Conservation (phyloP, 768 basidiomycete genomes). For the Lactifluus hygrophoroides region DNA sequence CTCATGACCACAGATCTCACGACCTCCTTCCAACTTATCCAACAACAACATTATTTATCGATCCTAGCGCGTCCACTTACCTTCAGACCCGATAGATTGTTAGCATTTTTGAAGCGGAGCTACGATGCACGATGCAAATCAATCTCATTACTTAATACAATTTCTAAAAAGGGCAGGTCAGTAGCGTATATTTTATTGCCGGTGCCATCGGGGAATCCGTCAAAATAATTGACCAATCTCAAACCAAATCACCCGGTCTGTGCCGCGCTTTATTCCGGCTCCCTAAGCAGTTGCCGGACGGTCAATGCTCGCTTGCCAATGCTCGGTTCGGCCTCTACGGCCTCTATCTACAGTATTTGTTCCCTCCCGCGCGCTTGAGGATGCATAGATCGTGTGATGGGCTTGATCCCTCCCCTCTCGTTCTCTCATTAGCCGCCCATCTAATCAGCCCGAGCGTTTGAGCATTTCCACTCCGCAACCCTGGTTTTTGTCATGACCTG, state of each 20-base stretch:
- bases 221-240: no score
- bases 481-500: neutral
- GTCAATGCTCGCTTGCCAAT: neutral
- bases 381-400: neutral
- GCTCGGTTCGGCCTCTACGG: conserved; percentile 6
- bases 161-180: neutral
- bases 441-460: neutral
- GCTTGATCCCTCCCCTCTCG: neutral
- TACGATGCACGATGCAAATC: neutral
- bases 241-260: no score
- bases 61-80: neutral
- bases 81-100: neutral
- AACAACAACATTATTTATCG: no score
- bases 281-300: conserved; percentile 4
- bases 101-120: neutral
- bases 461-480: neutral
- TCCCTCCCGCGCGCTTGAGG: neutral
- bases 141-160: neutral
- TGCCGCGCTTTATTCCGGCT: neutral
- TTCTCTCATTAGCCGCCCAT: neutral
- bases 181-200: neutral
- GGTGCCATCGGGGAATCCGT: neutral
- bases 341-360: conserved; percentile 6
- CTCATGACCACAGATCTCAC: neutral
- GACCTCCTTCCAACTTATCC: neutral